These are phyloP conservation scores for Aspergillus cristatus DNA, from an alignment of 495 filamentous ascomycete genomes.

Conservation along the genomic window DNA sequence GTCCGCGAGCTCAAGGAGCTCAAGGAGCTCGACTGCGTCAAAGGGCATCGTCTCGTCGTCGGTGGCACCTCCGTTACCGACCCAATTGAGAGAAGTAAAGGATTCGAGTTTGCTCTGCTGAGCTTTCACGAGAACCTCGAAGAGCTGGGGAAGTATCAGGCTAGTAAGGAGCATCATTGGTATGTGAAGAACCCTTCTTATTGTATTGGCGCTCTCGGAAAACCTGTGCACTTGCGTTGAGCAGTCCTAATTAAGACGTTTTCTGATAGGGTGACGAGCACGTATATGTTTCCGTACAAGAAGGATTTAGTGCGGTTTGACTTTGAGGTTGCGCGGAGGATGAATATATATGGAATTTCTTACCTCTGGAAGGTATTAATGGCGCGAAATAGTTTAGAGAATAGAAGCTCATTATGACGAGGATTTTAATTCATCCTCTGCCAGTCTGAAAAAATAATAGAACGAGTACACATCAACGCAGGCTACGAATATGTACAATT, in stretches of 20 bases:
- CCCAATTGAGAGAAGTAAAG: conserved; percentile 28
- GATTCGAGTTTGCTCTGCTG: conserved; percentile 26
- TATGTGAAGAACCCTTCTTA: conserved; percentile 13
- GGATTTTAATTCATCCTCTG: too few relatives aligned
- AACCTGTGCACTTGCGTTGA: too few relatives aligned
- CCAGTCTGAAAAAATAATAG: too few relatives aligned
- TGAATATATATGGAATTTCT: conserved; percentile 18
- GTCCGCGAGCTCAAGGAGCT: conserved; percentile 22
- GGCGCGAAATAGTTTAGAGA: too few relatives aligned
- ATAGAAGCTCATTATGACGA: too few relatives aligned
- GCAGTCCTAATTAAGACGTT: too few relatives aligned
- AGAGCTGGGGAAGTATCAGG: conserved; percentile 24
- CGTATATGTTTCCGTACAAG: conserved; percentile 26
- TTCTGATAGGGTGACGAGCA: conserved; percentile 21
- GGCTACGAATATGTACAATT: too few relatives aligned
- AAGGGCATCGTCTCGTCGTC: conserved; percentile 22
- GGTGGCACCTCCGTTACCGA: conserved; percentile 27
- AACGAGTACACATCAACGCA: too few relatives aligned
- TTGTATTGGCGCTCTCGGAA: too few relatives aligned
- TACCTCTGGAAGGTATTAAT: too few relatives aligned
- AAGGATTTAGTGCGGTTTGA: conserved; percentile 30
- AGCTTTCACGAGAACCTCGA: conserved; percentile 24
- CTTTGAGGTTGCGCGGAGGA: conserved; percentile 28
- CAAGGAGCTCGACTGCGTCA: conserved; percentile 21
- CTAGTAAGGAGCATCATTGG: conserved; percentile 26